A percentile compares a stretch with the other conserved stretches of the same genome.
Conservation (phyloP, 2,329 filamentous ascomycete species). For the Nigrospora osmanthi region DNA sequence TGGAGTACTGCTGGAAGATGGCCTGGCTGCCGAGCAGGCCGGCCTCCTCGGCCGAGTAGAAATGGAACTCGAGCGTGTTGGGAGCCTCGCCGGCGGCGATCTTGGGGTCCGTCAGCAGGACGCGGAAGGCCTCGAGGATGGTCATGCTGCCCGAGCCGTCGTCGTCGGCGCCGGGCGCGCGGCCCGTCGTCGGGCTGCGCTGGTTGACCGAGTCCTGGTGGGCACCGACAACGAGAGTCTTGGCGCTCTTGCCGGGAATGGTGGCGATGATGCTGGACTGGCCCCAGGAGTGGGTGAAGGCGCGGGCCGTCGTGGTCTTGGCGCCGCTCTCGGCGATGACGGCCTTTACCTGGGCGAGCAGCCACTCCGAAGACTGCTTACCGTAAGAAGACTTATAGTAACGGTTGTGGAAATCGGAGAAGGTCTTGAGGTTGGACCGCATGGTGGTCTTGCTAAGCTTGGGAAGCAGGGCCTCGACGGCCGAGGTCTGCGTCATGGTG, state of each 20-base stretch:
- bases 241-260: slow-evolving; percentile 63
- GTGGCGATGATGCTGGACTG: slow-evolving; percentile 77
- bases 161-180: slow-evolving; percentile 69
- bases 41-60: slow-evolving; percentile 78
- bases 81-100: slow-evolving; percentile 54
- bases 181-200: slow-evolving; percentile 60
- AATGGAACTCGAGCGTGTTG: slow-evolving; percentile 80
- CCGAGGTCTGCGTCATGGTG: slow-evolving; percentile 47
- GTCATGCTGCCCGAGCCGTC: slow-evolving; percentile 73
- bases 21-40: slow-evolving; percentile 67
- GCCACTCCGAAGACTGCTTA: slow-evolving; percentile 66
- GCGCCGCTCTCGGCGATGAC: slow-evolving; percentile 56
- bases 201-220: slow-evolving; percentile 79
- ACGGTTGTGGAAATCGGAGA: slow-evolving; percentile 59
- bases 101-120: slow-evolving; percentile 56
- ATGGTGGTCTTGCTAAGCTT: slow-evolving; percentile 58
- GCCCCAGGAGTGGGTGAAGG: slow-evolving; percentile 64
- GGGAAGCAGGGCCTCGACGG: slow-evolving; percentile 48
- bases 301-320: slow-evolving; percentile 49
- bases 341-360: slow-evolving; percentile 56
- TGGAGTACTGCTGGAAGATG: slow-evolving; percentile 29
- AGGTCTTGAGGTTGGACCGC: slow-evolving; percentile 55
- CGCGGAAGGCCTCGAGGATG: slow-evolving; percentile 69
- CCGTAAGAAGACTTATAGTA: slow-evolving; percentile 61
- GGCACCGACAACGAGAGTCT: slow-evolving; percentile 70